Evolutionary conservation across 2,329 filamentous ascomycete genomes (phyloP), one percentile per base, ranked within the genome.

Genomic region (Aspergillus sp.): DNA sequence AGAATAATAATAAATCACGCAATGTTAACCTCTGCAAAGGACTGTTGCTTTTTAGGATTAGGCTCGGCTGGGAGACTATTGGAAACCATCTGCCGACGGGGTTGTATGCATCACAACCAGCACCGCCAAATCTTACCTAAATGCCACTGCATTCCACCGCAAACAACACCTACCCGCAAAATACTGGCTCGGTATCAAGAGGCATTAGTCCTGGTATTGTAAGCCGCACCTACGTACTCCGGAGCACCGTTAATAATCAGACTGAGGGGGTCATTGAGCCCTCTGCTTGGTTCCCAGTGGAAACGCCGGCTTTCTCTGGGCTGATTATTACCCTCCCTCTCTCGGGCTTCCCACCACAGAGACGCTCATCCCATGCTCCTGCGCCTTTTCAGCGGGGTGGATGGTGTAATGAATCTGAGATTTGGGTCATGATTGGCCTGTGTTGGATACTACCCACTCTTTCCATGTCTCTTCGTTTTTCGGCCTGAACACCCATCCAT

Each of bases 271-370:
- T 51, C 41, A 43, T 56, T 43, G 50, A 52, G 17, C 51, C 34
- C 48, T n/a, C 19, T 21, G 10, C 29, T 47, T 53, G 53, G 55
- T 45, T 57, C 55, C 43, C 50, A 44, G 55, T 56, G 56, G 56
- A 56, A 58, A 58, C 53, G 36, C 56, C 56, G 47, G 53, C 38
- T 56, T 42, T 43, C 49, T 36, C 53, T 56, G 51, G 53, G 23
- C 38, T 50, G 49, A 44, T 49, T 47, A 43, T 32, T 48, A 38
- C 42, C 36, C 49, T 42, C 36, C 49, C 44, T 46, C 48, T 38
- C 16, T 45, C 42, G 23, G 7, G 19, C 19, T 41, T 17, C 45
- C 40, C 25, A 44, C 34, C 34, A 38, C 34, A 16, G 34, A n/a
- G 5, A 13, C 14, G 14, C 6, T n/a, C 16, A 38, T 38, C 34